Conservation (phyloP, 495 filamentous ascomycete genomes). For the Hyphodiscus hymeniophilus region DNA sequence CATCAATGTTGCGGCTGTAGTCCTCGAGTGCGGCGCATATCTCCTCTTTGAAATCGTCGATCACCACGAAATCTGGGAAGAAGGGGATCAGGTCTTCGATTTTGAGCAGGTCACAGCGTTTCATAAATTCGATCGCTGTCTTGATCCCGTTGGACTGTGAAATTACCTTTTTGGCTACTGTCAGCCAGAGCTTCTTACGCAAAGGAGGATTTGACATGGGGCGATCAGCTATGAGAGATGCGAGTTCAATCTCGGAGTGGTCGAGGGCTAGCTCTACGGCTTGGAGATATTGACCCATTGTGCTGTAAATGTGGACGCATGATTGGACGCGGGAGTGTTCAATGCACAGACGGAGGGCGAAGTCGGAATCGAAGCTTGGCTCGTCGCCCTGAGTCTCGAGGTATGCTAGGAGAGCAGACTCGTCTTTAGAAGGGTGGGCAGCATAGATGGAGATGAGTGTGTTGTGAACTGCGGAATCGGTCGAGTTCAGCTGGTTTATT, state of each 20-base stretch:
- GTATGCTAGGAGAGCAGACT: constrained; percentile 78
- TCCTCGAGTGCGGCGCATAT: constrained; percentile 90
- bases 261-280: constrained; percentile 88
- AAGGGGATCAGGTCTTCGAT: constrained; percentile 98
- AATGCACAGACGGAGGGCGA: constrained; percentile 91
- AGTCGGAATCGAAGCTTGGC: constrained; percentile 89
- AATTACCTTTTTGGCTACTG: constrained; percentile 89
- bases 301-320: constrained; percentile 91
- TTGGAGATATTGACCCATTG: constrained; percentile 86
- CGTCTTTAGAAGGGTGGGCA: constrained; percentile 70
- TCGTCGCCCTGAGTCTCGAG: constrained; percentile 61
- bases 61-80: constrained; percentile 98
- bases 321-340: constrained; percentile 85
- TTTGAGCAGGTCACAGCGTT: constrained; percentile 79
- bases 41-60: constrained; percentile 98
- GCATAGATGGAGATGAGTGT: constrained; percentile 95
- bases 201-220: constrained; percentile 69
- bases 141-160: constrained; percentile 79
- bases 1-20: constrained; percentile 83
- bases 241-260: constrained; percentile 82
- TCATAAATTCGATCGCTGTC: constrained; percentile 87
- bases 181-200: constrained; percentile 90
- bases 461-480: constrained; percentile 91
- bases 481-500: constrained; percentile 76
- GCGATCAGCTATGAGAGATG: constrained; percentile 80